Evolutionary conservation across 2,329 filamentous ascomycete species (phyloP).

Genomic region (Ophiostoma himal-ulmi): DNA sequence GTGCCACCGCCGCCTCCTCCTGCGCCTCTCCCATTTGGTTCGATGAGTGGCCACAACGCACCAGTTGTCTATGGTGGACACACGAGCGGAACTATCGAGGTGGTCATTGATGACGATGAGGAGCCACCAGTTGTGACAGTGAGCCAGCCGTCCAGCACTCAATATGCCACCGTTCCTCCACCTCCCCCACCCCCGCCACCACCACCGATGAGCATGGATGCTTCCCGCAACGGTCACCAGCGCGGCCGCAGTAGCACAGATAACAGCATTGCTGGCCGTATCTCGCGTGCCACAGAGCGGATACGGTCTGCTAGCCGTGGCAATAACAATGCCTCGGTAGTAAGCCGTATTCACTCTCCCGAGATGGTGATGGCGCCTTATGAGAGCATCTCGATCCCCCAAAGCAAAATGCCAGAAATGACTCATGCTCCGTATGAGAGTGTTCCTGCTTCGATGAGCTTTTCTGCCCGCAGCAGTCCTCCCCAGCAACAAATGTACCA

Average conservation of each 20-base stretch:
- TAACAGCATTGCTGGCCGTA: constrained; percentile 47
- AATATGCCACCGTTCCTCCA: neutral
- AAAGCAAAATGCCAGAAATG: constrained; percentile 28
- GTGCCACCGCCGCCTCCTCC: constrained; percentile 57
- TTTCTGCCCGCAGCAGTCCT: constrained; percentile 32
- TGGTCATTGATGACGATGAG: constrained; percentile 59
- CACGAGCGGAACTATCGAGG: constrained; percentile 56
- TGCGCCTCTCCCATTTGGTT: constrained; percentile 47
- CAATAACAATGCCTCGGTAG: constrained; percentile 40
- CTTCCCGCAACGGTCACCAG: constrained; percentile 37
- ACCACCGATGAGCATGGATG: neutral
- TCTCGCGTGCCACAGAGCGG: constrained; percentile 54
- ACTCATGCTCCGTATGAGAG: constrained; percentile 40
- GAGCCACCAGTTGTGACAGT: constrained; percentile 24
- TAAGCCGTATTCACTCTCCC: constrained; percentile 34
- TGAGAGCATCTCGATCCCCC: constrained; percentile 35
- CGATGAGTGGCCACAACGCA: constrained; percentile 30
- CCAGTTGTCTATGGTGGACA: constrained; percentile 40
- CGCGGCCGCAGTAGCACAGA: constrained; percentile 54
- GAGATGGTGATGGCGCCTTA: constrained; percentile 34
- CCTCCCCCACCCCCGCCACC: neutral
- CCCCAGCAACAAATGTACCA: constrained; percentile 32
- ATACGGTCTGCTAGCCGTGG: constrained; percentile 56
- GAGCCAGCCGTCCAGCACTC: neutral
- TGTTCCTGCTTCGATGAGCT: constrained; percentile 34